Conservation (phyloP, 305 asterid genomes). For the Withania somnifera region DNA sequence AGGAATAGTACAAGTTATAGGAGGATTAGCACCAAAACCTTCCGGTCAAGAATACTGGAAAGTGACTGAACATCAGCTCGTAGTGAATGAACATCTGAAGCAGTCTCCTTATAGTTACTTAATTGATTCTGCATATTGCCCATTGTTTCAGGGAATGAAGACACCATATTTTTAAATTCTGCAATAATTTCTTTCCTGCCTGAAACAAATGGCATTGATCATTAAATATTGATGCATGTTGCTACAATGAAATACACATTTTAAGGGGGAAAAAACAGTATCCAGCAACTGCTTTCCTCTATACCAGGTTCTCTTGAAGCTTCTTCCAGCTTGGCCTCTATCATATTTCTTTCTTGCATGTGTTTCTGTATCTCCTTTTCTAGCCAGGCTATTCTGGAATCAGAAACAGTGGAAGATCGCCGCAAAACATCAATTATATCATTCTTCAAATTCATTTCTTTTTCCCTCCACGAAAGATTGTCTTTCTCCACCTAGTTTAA, state of each 20-base stretch:
- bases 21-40: constrained; percentile 33
- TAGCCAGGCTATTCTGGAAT: constrained; percentile 65
- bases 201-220: constrained; percentile 22
- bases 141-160: constrained; percentile 92
- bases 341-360: constrained; percentile 36
- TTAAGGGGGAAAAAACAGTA: background rate
- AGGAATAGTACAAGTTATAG: background rate
- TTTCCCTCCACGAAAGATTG: constrained; percentile 76
- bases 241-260: background rate
- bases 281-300: constrained; percentile 1
- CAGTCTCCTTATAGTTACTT: constrained; percentile 68
- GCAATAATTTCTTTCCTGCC: constrained; percentile 89
- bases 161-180: constrained; percentile 64
- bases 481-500: constrained; percentile 71
- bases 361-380: constrained; percentile 55
- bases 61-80: constrained; percentile 73
- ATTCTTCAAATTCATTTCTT: constrained; percentile 61
- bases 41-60: constrained; percentile 47
- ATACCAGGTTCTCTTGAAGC: constrained; percentile 83
- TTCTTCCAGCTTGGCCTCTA: constrained; percentile 58
- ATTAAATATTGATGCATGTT: constrained; percentile 3
- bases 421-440: constrained; percentile 69
- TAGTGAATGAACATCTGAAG: constrained; percentile 63
- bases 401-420: constrained; percentile 58
- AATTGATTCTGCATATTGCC: constrained; percentile 80